Evolutionary conservation across 2,329 filamentous ascomycete species (phyloP).

Genomic region (Microdochium trichocladiopsis): DNA sequence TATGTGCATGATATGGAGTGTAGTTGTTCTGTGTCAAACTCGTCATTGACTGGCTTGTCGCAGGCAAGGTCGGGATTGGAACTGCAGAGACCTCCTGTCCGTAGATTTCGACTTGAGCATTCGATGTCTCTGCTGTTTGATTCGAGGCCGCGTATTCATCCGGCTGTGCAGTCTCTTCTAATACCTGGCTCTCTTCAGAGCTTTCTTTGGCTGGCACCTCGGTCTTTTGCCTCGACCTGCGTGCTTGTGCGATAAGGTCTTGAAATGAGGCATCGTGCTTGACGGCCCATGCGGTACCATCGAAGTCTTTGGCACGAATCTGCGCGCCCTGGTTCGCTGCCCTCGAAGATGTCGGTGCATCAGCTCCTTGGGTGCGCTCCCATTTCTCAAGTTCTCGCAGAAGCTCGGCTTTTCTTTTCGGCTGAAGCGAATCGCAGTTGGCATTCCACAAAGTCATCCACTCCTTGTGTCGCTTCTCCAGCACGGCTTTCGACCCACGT

Average conservation of each 20-base stretch:
- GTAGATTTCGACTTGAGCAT: neutral
- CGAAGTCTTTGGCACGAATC: constrained; percentile 86
- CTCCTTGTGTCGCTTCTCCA: constrained; percentile 79
- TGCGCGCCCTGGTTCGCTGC: constrained; percentile 32
- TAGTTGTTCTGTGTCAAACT: too few species aligned
- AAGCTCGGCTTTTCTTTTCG: constrained; percentile 64
- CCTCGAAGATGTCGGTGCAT: constrained; percentile 32
- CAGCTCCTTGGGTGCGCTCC: constrained; percentile 75
- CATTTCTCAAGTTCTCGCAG: constrained; percentile 75
- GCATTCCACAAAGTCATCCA: constrained; percentile 97
- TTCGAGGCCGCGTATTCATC: too few species aligned
- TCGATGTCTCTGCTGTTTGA: too few species aligned
- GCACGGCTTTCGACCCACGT: constrained; percentile 57
- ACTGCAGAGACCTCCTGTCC: too few species aligned
- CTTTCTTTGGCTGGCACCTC: constrained; percentile 18
- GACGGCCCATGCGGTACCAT: constrained; percentile 66
- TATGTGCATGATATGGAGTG: too few species aligned
- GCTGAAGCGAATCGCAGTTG: constrained; percentile 79
- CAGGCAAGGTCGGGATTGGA: too few species aligned
- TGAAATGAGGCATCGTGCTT: constrained; percentile 72
- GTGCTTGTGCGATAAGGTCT: constrained; percentile 71
- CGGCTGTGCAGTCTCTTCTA: too few species aligned
- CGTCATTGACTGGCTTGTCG: too few species aligned
- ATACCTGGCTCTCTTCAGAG: too few species aligned
- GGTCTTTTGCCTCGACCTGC: constrained; percentile 41